These are phyloP conservation scores for Coniochaeta sp. DNA, from an alignment of 2,329 filamentous ascomycete genomes.

Conservation along the genomic window DNA sequence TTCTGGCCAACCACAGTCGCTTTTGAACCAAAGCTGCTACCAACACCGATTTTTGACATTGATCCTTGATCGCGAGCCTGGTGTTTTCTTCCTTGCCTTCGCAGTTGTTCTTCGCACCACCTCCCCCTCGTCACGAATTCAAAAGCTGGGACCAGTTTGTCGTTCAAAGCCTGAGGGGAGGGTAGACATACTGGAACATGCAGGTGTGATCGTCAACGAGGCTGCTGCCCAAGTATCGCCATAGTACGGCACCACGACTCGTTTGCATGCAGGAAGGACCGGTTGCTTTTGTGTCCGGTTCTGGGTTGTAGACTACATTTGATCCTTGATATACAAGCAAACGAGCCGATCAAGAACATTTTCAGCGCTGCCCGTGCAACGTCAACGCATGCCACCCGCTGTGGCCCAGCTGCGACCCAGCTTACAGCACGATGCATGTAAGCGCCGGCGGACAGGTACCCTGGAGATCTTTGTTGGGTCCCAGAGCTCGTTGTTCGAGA, in stretches of 20 bases:
- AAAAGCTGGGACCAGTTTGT: too few species aligned
- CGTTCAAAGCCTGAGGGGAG: not conserved
- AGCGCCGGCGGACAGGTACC: not conserved
- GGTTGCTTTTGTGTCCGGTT: not conserved
- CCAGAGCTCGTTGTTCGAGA: not conserved
- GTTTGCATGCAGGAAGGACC: not conserved
- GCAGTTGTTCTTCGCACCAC: too few species aligned
- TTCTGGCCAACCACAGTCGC: not conserved
- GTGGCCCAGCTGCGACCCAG: not conserved
- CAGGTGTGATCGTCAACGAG: not conserved
- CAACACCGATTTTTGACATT: not conserved
- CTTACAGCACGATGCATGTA: not conserved
- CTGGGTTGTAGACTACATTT: not conserved
- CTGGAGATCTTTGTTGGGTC: not conserved
- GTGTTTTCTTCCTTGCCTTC: too few species aligned
- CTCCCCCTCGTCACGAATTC: too few species aligned
- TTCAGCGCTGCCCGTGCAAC: not conserved
- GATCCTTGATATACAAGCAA: not conserved
- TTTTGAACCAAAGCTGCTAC: not conserved
- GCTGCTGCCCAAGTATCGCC: not conserved
- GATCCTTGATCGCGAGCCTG: too few species aligned
- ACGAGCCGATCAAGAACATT: not conserved
- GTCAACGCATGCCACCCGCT: not conserved
- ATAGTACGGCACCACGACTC: too few species aligned
- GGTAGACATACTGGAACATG: not conserved